phyloP scores from a whole-genome alignment of 164 flowering plant species.

The Stephania yunnanensis region DNA sequence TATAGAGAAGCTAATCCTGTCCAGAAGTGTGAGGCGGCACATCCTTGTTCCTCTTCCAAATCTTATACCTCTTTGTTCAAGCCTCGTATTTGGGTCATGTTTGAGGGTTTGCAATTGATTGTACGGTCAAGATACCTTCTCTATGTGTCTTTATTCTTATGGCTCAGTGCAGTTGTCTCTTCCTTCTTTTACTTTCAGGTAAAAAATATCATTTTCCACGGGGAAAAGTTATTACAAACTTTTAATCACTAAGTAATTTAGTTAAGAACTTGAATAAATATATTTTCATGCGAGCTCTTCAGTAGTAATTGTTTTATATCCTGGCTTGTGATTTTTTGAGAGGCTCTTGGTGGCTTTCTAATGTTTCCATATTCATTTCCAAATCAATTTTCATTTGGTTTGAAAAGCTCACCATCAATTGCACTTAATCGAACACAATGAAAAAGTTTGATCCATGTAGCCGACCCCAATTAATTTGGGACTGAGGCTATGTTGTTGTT shows the following conservation, averaged over 20 bases:
- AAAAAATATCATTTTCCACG: slow-evolving; percentile 4
- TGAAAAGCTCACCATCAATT: no score
- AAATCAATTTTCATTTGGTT: no score
- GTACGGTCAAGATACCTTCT: slow-evolving; percentile 71
- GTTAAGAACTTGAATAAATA: no score
- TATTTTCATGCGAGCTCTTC: background rate
- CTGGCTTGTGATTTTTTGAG: background rate
- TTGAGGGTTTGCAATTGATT: slow-evolving; percentile 79
- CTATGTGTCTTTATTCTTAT: slow-evolving; percentile 67
- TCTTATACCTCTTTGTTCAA: slow-evolving; percentile 30
- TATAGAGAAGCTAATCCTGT: slow-evolving; percentile 45
- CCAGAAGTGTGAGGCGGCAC: slow-evolving; percentile 24
- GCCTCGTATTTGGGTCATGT: slow-evolving; percentile 62
- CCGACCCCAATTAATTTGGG: no score
- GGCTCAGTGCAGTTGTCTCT: slow-evolving; percentile 94
- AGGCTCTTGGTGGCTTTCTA: no score
- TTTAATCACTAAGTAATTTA: background rate
- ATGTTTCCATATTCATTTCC: no score
- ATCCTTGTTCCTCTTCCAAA: slow-evolving; percentile 40
- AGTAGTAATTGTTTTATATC: background rate
- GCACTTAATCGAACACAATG: no score
- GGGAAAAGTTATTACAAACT: background rate
- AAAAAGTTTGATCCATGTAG: no score
- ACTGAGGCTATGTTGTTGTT: no score
- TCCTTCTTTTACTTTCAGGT: slow-evolving; percentile 98